Percentiles rank a stretch among this genome's conserved stretches.
phyloP scores from a whole-genome alignment of 2,329 filamentous ascomycete species.

The Beauveria bassiana region DNA sequence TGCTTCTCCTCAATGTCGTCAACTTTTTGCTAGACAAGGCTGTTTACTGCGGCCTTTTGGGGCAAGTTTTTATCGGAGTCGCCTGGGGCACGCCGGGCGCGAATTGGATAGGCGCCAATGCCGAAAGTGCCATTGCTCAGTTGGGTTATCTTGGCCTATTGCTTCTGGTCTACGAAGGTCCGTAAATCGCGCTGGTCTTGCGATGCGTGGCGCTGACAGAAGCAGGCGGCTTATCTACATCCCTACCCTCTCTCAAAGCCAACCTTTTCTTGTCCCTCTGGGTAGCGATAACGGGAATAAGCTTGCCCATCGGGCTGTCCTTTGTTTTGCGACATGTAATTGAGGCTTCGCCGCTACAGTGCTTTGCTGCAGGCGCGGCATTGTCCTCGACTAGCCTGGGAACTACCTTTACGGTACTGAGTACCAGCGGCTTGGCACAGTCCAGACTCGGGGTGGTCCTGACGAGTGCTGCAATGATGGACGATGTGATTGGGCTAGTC shows the following conservation, averaged over 20 bases:
- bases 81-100: slow-evolving; percentile 61
- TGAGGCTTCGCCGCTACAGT: slow-evolving; percentile 47
- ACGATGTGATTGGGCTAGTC: slow-evolving; percentile 70
- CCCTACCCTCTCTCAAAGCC: slow-evolving; percentile 36
- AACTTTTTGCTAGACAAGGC: slow-evolving; percentile 44
- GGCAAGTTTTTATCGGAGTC: slow-evolving; percentile 63
- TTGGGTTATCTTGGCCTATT: slow-evolving; percentile 69
- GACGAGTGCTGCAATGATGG: slow-evolving; percentile 69
- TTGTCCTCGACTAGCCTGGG: slow-evolving; percentile 68
- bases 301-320: slow-evolving; percentile 55
- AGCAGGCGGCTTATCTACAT: slow-evolving; percentile 15
- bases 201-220: neutral
- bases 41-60: slow-evolving; percentile 63
- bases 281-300: slow-evolving; percentile 60
- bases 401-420: slow-evolving; percentile 54
- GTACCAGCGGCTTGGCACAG: slow-evolving; percentile 32
- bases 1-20: slow-evolving; percentile 11
- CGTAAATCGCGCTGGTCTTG: neutral
- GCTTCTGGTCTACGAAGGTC: slow-evolving; percentile 63
- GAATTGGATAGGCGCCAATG: slow-evolving; percentile 45
- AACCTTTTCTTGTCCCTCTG: slow-evolving; percentile 52
- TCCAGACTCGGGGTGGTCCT: slow-evolving; percentile 54
- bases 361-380: slow-evolving; percentile 66
- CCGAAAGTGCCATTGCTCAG: slow-evolving; percentile 51
- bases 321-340: slow-evolving; percentile 49